Base-by-base conservation (phyloP, 164 flowering plant genomes). In the Macadamia integrifolia region DNA sequence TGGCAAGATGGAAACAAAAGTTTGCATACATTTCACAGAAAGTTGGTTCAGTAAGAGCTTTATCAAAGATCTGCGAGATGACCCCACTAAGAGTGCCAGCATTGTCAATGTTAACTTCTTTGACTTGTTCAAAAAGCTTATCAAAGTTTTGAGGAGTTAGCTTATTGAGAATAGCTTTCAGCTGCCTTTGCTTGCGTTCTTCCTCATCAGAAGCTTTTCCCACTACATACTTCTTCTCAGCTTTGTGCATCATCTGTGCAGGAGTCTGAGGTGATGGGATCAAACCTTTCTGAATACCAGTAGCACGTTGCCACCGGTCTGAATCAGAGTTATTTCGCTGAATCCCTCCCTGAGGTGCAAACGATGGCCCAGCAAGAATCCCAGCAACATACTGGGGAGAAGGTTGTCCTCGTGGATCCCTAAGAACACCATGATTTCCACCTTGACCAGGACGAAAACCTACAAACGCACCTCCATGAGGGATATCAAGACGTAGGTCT, bases 11-110 rank as follows among this genome's bases (percentile, higher is more conserved):
- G 46, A 23, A 65, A 74, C 97, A 91, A 75, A 91, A 88, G 65
- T 86, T 74, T 2, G 95, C 95, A 88, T 89, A 91, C 97, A 91
- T 91, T 74, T 91, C 95, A 82, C 95, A 89, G 71, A 91, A 91
- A 28, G 95, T 88, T 46, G 97, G 97, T 71, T 91, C 95, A 85
- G 72, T 89, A 30, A 91, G 71, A 69, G 95, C 95, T 71, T 91
- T 89, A 70, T 91, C 97, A 79, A 91, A 91, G 53, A 91, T 91
- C 79, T 91, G 95, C 13, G 91, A 83, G 69, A 89, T 88, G 49
- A 91, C 86, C 67, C 95, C 89, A 67, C 75, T 75, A 23, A 92
- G 89, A 2, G 96, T 89, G 11, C 9, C 64, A 6, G 81, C 85
- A 74, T 72, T 88, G 74, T 88, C 97, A 76, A 89, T 85, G 64